phyloP scores from a whole-genome alignment of 805 yeast species.

The Priceomyces carsonii region DNA sequence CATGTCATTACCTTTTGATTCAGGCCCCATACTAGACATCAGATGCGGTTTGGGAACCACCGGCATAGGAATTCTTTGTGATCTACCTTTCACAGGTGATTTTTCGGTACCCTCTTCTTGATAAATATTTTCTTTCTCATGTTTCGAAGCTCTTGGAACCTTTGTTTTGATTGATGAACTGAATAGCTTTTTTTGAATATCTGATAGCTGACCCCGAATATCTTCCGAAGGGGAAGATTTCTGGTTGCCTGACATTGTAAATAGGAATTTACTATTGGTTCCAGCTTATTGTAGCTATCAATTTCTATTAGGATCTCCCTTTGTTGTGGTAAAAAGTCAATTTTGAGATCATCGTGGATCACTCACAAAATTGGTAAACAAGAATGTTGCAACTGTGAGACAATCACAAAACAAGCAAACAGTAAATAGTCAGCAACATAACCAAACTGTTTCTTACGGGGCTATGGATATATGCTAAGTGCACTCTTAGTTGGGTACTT shows the following conservation, averaged over 20 bases:
- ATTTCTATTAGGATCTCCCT: neutral
- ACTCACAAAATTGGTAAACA: neutral
- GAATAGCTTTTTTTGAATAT: conserved; percentile 36
- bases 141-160: conserved; percentile 1
- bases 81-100: neutral
- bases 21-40: conserved; percentile 40
- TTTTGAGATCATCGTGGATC: conserved; percentile 2
- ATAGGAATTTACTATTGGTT: neutral
- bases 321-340: conserved; percentile 1
- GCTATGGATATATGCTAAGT: no score
- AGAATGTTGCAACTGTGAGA: conserved; percentile 1
- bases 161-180: conserved; percentile 11
- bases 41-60: conserved; percentile 18
- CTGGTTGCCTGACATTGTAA: conserved; percentile 7
- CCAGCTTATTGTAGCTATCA: neutral
- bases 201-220: conserved; percentile 40
- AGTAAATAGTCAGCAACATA: no score
- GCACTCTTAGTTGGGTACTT: no score
- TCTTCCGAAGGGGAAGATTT: conserved; percentile 20
- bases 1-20: conserved; percentile 58
- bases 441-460: no score
- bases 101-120: conserved; percentile 1
- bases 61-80: conserved; percentile 7
- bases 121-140: conserved; percentile 2
- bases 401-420: neutral